Evolutionary conservation across 169 alveolate genomes (phyloP).

Genomic region (Plasmodium blacklocki): DNA sequence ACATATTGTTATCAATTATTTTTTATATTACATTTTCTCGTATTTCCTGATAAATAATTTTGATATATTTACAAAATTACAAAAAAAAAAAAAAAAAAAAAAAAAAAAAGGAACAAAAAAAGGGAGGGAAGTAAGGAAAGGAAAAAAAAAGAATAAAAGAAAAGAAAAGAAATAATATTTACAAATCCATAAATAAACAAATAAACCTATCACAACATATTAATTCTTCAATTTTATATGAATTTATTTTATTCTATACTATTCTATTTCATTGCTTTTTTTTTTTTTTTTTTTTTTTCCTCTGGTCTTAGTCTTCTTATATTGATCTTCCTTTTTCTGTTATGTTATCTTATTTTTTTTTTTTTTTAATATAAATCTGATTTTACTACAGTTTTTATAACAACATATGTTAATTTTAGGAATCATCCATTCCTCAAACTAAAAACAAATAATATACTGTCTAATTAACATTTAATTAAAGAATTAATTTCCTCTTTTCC

Average conservation of each 20-base stretch:
- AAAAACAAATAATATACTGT: slow-evolving; percentile 4
- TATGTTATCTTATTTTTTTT: not conserved
- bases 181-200: slow-evolving; percentile 53
- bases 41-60: slow-evolving; percentile 51
- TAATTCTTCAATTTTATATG: slow-evolving; percentile 1
- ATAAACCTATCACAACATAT: slow-evolving; percentile 25
- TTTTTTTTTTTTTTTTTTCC: slow-evolving; percentile 11
- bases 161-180: not conserved
- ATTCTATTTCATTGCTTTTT: not conserved
- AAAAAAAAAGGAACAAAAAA: not conserved
- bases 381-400: slow-evolving; percentile 15
- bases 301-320: slow-evolving; percentile 18
- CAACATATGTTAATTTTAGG: slow-evolving; percentile 27
- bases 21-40: slow-evolving; percentile 52
- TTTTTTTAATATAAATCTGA: slow-evolving; percentile 20
- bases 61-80: slow-evolving; percentile 33
- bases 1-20: too few species aligned
- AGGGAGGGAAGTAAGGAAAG: too few species aligned
- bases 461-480: slow-evolving; percentile 21
- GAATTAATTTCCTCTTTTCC: not conserved
- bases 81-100: slow-evolving; percentile 44
- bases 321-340: not conserved
- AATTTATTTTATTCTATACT: slow-evolving; percentile 2
- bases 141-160: too few species aligned
- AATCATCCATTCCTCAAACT: slow-evolving; percentile 51